Evolutionary conservation across 139 green algal genomes (phyloP), one percentile per base, ranked within the genome.

Genomic region (Protoeuglena noctilucae): DNA sequence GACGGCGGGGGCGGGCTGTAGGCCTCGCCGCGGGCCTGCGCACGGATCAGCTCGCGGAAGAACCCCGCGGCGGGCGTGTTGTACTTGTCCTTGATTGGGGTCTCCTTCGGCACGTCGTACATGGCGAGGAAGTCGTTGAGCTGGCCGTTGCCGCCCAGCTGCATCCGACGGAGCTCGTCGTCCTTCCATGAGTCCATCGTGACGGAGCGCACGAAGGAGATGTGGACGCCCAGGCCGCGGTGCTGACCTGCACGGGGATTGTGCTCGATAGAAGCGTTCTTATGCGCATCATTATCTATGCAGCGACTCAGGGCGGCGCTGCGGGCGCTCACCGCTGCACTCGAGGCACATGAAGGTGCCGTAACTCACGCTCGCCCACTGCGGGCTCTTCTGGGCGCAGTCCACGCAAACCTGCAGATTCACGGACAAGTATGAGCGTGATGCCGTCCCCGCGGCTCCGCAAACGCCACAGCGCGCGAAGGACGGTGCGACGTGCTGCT

Each of bases 341-440:
- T 97, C 86, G 28, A 99, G 62, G 69, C 92, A 99, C 80, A 99
- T 89, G 70, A 98, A 99, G 39, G 82, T 82, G 46, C 92, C 92
- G 63, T 97, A 96, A 3, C 72, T 88, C 0, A 99, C 92, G 1
- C 68, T 82, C 4, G 88, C 87, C 89, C 87, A 95, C 66, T 94
- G 81, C 14, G 90, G 87, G 41, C 94, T 95, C 62, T 89, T 89
- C 47, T 80, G 83, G 14, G 82, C 73, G 63, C 90, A 98, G 60
- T 98, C 90, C 3, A 87, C 83, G 48, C 90, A 98, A 0, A 89
- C 66, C 80, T 93, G 72, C 28, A 64, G n/a, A n/a, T n/a, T n/a
- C n/a, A n/a, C n/a, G n/a, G n/a, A n/a, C n/a, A n/a, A n/a, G n/a
- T 45, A 51, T 48, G 7, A 31, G 24, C 50, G 22, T 14, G 52